A percentile compares a stretch with the other conserved stretches of the same genome.
phyloP scores from a whole-genome alignment of 2,329 filamentous ascomycete genomes.

The Aureobasidium leucospermi region DNA sequence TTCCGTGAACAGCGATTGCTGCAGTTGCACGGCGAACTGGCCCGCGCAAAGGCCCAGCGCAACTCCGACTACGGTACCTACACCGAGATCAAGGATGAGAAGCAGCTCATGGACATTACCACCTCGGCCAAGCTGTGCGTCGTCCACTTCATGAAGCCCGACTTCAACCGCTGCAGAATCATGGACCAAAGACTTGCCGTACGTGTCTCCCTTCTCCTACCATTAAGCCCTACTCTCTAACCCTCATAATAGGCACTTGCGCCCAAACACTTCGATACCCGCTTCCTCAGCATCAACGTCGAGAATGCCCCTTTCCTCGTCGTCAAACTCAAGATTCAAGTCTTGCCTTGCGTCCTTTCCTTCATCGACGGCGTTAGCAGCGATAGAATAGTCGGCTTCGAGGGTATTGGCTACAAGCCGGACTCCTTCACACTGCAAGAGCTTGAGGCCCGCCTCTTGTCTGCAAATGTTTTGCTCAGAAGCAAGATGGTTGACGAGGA shows the following conservation, averaged over 20 bases:
- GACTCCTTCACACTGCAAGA: conserved; percentile 50
- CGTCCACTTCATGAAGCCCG: conserved; percentile 58
- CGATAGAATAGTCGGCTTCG: conserved; percentile 53
- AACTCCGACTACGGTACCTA: conserved; percentile 47
- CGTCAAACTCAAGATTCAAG: conserved; percentile 50
- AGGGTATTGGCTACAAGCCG: conserved; percentile 46
- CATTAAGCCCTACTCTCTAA: neutral
- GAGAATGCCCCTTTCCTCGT: conserved; percentile 55
- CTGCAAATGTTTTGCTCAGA: conserved; percentile 45
- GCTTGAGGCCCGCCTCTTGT: conserved; percentile 45
- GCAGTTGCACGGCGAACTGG: conserved; percentile 50
- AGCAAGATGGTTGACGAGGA: conserved; percentile 44
- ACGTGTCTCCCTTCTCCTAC: neutral
- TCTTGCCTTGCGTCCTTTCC: conserved; percentile 51
- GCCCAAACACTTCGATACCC: conserved; percentile 51
- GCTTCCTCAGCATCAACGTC: conserved; percentile 52
- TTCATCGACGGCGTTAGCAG: conserved; percentile 50
- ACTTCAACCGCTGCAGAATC: conserved; percentile 54
- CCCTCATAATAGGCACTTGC: conserved; percentile 34
- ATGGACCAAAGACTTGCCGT: conserved; percentile 54
- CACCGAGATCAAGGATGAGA: conserved; percentile 51
- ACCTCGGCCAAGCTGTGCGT: conserved; percentile 51
- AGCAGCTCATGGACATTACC: conserved; percentile 52
- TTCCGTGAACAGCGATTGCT: conserved; percentile 52
- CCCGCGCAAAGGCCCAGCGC: conserved; percentile 45